Evolutionary conservation across 371 early-diverging fungal species (phyloP).

Genomic region (Rhizopus stolonifer): DNA sequence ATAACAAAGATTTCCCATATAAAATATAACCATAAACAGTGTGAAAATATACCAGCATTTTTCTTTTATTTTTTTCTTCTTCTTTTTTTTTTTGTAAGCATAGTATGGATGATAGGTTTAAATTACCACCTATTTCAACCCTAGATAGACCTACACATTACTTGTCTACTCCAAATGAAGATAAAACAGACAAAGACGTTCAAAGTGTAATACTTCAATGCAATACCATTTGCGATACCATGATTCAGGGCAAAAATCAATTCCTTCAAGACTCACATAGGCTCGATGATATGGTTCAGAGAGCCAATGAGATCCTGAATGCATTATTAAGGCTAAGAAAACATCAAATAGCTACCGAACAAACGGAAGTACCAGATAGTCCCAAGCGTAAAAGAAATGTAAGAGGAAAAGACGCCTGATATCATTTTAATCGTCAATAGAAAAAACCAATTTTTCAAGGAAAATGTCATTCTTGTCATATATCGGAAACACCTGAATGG

Average conservation of each 20-base stretch:
- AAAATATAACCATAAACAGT: too few species aligned
- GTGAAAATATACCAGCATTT: too few species aligned
- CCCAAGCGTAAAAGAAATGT: conserved; percentile 18
- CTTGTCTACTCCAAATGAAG: conserved; percentile 1
- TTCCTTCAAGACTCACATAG: conserved; percentile 22
- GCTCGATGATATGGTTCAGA: conserved; percentile 46
- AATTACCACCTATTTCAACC: conserved; percentile 25
- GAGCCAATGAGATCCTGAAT: conserved; percentile 43
- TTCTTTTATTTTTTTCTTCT: too few species aligned
- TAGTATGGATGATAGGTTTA: conserved; percentile 4
- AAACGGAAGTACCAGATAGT: conserved; percentile 10
- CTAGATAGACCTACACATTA: conserved; percentile 11
- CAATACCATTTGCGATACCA: conserved; percentile 28
- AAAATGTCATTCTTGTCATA: conserved; percentile 60
- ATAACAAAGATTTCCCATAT: too few species aligned
- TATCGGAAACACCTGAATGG: conserved; percentile 72
- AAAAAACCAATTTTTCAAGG: conserved; percentile 50
- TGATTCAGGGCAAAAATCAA: conserved; percentile 11
- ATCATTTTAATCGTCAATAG: conserved; percentile 8
- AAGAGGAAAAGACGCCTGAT: conserved; percentile 18
- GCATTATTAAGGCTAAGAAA: conserved; percentile 41
- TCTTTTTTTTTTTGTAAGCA: not conserved
- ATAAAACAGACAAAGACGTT: conserved; percentile 10
- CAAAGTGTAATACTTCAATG: conserved; percentile 28
- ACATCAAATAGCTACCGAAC: conserved; percentile 34